A percentile compares a stretch with the other conserved stretches of the same genome.
phyloP scores from a whole-genome alignment of 169 alveolate genomes.

The Theileria annulata region DNA sequence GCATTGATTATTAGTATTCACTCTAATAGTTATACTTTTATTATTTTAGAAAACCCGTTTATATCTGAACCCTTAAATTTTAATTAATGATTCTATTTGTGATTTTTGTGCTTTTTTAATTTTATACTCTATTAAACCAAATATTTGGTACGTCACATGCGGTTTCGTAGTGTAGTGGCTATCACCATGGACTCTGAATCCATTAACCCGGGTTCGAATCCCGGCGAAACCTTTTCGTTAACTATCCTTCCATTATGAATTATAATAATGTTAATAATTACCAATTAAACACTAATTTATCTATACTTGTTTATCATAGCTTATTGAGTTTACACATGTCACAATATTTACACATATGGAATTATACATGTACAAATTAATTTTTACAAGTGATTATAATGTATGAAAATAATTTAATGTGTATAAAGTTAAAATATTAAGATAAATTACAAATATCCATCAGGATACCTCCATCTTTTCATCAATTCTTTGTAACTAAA shows the following conservation, averaged over 20 bases:
- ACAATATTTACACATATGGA: neutral
- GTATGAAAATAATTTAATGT: constrained; percentile 9
- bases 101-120: neutral
- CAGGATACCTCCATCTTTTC: constrained; percentile 69
- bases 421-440: neutral
- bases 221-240: constrained; percentile 86
- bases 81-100: neutral
- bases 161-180: constrained; percentile 93
- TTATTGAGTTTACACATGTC: neutral
- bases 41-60: neutral
- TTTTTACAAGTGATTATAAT: neutral
- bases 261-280: neutral
- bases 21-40: neutral
- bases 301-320: neutral
- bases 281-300: neutral
- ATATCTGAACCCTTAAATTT: neutral
- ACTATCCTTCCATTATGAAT: neutral
- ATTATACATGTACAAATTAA: no score
- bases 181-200: constrained; percentile 94
- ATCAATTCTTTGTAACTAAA: constrained; percentile 45
- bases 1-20: neutral
- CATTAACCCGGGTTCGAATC: constrained; percentile 95
- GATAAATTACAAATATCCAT: constrained; percentile 56
- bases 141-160: neutral
- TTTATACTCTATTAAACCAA: constrained; percentile 14